A percentile compares a stretch with the other conserved stretches of the same genome.
These are phyloP conservation scores for Xylaria sp. DNA, from an alignment of 495 filamentous ascomycete genomes.

Conservation along the genomic window DNA sequence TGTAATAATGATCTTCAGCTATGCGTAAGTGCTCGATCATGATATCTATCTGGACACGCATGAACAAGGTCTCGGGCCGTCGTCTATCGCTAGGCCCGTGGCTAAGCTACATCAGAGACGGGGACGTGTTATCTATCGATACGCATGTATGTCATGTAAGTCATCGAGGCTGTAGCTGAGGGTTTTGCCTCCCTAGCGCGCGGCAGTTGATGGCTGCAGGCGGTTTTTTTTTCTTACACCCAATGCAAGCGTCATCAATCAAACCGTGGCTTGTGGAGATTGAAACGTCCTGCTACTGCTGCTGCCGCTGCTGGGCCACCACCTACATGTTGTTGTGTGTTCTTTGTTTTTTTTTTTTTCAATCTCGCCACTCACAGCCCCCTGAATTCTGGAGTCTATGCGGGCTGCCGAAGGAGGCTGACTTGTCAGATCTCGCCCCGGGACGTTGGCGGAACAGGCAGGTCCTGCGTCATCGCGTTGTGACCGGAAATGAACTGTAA, in stretches of 20 bases:
- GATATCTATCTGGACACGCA: not conserved
- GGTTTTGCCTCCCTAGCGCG: constrained; percentile 24
- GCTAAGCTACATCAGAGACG: not conserved
- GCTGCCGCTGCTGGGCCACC: too few relatives aligned
- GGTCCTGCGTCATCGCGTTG: constrained; percentile 14
- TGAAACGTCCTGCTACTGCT: not conserved
- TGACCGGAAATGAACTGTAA: not conserved
- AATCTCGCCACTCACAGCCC: constrained; percentile 12
- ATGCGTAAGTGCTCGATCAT: not conserved
- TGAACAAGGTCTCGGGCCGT: constrained; percentile 14
- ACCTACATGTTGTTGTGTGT: too few relatives aligned
- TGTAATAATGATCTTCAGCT: constrained; percentile 1
- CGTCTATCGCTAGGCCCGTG: not conserved
- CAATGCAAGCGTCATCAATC: constrained; percentile 2
- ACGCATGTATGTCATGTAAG: constrained; percentile 11
- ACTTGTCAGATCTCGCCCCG: constrained; percentile 28
- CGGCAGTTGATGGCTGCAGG: constrained; percentile 21
- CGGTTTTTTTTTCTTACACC: too few relatives aligned
- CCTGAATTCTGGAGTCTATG: constrained; percentile 15
- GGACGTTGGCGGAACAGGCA: constrained; percentile 19
- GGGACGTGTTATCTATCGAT: not conserved
- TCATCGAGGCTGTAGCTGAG: constrained; percentile 22
- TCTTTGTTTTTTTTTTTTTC: not conserved
- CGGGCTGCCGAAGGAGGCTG: constrained; percentile 25
- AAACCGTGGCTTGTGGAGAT: constrained; percentile 11